A percentile compares a stretch with the other conserved stretches of the same genome.
These are phyloP conservation scores for Selaginella tamariscina DNA, from an alignment of 75 land plant species.

Conservation along the genomic window DNA sequence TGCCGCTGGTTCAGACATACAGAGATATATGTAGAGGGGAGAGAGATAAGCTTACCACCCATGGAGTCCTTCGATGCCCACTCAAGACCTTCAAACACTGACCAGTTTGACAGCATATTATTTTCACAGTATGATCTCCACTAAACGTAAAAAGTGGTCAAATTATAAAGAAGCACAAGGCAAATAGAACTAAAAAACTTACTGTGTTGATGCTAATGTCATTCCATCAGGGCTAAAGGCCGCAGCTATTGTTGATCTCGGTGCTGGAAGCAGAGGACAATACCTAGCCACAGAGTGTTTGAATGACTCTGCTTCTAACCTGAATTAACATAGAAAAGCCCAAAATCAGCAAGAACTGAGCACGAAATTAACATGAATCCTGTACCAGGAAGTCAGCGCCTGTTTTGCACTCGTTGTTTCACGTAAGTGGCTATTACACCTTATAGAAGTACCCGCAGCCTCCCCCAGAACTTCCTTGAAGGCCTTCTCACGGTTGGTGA, in stretches of 20 bases:
- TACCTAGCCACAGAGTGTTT: slow-evolving; percentile 69
- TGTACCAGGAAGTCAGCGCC: slow-evolving; percentile 69
- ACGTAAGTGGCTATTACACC: slow-evolving; percentile 19
- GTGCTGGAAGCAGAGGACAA: slow-evolving; percentile 88
- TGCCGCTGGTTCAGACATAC: not conserved
- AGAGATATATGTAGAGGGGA: slow-evolving; percentile 4
- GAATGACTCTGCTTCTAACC: slow-evolving; percentile 87
- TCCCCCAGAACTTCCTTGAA: slow-evolving; percentile 38
- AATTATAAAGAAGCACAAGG: slow-evolving; percentile 6
- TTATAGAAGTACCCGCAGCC: slow-evolving; percentile 18
- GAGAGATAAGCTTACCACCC: slow-evolving; percentile 58
- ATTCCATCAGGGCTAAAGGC: slow-evolving; percentile 92
- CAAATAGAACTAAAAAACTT: slow-evolving; percentile 20
- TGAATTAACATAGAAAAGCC: slow-evolving; percentile 16
- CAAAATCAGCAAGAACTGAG: not conserved
- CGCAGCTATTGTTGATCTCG: slow-evolving; percentile 96
- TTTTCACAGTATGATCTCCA: slow-evolving; percentile 97
- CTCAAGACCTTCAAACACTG: slow-evolving; percentile 70
- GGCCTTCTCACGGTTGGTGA: slow-evolving; percentile 51
- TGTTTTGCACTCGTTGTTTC: slow-evolving; percentile 48
- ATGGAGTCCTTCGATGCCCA: slow-evolving; percentile 94
- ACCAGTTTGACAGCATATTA: slow-evolving; percentile 77
- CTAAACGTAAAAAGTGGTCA: slow-evolving; percentile 33
- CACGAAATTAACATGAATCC: not conserved
- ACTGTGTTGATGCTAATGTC: slow-evolving; percentile 97